Conservation (phyloP, 768 basidiomycete species). For the Boletus huronensis region DNA sequence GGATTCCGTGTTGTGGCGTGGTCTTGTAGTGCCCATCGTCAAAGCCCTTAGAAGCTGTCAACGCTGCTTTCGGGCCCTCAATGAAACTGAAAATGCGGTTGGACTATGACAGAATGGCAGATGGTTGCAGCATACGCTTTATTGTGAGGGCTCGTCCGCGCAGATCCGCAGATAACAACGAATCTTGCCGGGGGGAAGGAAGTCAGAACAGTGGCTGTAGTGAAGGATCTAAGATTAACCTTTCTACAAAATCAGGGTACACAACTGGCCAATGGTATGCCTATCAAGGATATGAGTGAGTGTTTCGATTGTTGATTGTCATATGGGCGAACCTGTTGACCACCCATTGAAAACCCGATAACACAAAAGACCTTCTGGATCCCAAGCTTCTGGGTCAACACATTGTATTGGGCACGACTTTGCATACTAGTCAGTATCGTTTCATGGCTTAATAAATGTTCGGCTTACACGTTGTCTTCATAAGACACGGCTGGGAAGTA, state of each 20-base stretch:
- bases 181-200: constrained; percentile 35
- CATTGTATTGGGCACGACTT: constrained; percentile 53
- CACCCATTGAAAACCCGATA: constrained; percentile 60
- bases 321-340: constrained; percentile 38
- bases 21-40: constrained; percentile 49
- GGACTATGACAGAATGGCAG: not conserved
- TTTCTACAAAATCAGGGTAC: constrained; percentile 53
- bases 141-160: constrained; percentile 53
- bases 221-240: constrained; percentile 23
- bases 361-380: constrained; percentile 44
- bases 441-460: not conserved
- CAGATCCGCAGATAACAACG: constrained; percentile 50
- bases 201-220: not conserved
- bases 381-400: constrained; percentile 45
- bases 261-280: constrained; percentile 56
- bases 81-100: constrained; percentile 41
- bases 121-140: constrained; percentile 39
- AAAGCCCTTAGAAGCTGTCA: constrained; percentile 52
- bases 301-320: not conserved
- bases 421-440: not conserved
- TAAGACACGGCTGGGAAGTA: constrained; percentile 56
- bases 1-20: constrained; percentile 45
- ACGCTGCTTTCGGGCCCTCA: constrained; percentile 56
- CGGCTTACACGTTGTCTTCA: constrained; percentile 52
- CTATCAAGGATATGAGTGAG: constrained; percentile 23